Evolutionary conservation across 495 filamentous ascomycete genomes (phyloP), one percentile per base, ranked within the genome.

Genomic region (Aspergillus bridgeri): DNA sequence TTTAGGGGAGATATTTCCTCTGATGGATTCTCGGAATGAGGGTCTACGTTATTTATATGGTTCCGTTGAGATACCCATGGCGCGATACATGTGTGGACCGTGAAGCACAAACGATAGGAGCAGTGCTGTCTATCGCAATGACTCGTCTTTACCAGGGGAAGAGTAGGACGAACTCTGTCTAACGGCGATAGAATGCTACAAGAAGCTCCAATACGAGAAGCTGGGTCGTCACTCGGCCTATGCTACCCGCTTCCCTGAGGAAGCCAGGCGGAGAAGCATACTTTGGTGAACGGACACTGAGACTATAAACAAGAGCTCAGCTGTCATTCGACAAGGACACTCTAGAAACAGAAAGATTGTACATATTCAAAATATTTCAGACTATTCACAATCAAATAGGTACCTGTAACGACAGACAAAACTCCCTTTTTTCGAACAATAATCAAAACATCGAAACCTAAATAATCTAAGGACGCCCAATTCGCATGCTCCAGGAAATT

Each of bases 391-490:
- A 20, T 19, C 17, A 55, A 51, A 54, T 18, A 52, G 45, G 21
- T 17, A 53, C 38, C 43, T 38, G 57, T 58, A 64, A 60, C 51
- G 58, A 64, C 27, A 20, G 58, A 25, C 48, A 45, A 50, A 17
- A 56, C 44, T 27, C 42, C 52, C 42, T 46, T 42, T 53, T 47
- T 38, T 38, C 33, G 6, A 15, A 22, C 33, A 27, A 7, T 17
- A 15, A 57, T 45, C 23, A 48, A 54, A 69, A 68, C 68, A 66
- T 66, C 65, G 45, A 65, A 71, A 67, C 61, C 63, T 68, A 61
- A 64, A 58, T 73, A 46, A 29, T 33, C 18, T 22, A 50, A 50
- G 42, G 59, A 65, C 59, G 47, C 60, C 57, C 57, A 58, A 58
- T 58, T 55, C 51, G 54, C 47, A 62, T 62, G 57, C 57, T 57